These are phyloP conservation scores for Pichia exigua DNA, from an alignment of 805 yeast species.

Conservation along the genomic window DNA sequence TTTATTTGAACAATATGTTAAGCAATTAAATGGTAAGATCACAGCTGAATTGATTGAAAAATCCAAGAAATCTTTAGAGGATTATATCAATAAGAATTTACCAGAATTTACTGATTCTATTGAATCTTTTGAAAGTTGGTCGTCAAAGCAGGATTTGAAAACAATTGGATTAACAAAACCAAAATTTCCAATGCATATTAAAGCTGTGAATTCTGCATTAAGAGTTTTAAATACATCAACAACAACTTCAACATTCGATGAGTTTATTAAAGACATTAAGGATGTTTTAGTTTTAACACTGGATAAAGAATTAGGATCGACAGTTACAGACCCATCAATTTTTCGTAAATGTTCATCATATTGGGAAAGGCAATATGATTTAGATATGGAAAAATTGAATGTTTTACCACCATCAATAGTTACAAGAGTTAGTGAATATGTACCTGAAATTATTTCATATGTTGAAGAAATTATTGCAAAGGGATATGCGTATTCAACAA, in stretches of 20 bases:
- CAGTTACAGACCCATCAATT: conserved; percentile 76
- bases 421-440: conserved; percentile 91
- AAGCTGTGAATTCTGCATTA: conserved; percentile 50
- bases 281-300: conserved; percentile 69
- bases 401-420: conserved; percentile 80
- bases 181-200: conserved; percentile 79
- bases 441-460: conserved; percentile 82
- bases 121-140: conserved; percentile 46
- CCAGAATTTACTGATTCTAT: conserved; percentile 29
- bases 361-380: conserved; percentile 82
- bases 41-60: conserved; percentile 31
- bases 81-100: conserved; percentile 49
- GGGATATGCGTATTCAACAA: conserved; percentile 78
- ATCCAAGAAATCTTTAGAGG: conserved; percentile 36
- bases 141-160: conserved; percentile 38
- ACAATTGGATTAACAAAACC: conserved; percentile 53
- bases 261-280: conserved; percentile 47
- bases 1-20: conserved; percentile 56
- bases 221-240: conserved; percentile 8
- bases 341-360: conserved; percentile 76
- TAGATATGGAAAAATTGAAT: conserved; percentile 79
- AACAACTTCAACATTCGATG: conserved; percentile 19
- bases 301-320: conserved; percentile 64
- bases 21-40: conserved; percentile 24
- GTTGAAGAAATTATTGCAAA: conserved; percentile 66